Base-by-base conservation (phyloP, 441 rosid genomes). In the Erodium chrysanthum region DNA sequence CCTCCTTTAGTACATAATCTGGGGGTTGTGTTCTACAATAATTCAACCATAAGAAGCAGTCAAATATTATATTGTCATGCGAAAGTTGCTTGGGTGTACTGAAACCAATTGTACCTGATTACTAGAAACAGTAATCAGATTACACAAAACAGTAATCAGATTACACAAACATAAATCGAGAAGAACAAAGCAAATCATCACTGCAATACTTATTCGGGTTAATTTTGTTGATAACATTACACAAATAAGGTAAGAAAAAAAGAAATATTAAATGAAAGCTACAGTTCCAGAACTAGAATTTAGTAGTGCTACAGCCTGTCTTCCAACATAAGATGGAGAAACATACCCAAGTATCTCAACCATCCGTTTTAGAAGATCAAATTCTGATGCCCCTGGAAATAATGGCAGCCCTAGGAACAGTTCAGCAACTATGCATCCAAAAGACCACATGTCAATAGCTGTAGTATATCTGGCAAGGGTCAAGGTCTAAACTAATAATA, bases 381-480 rank as follows among this genome's bases (percentile, higher is more conserved):
- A 92, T 79, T 96, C 99, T 77, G 99, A 96, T 73, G 92, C 92
- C 82, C 99, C 99, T 31, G 99, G 98, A 80, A 92, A 96, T 58
- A 96, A 84, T 3, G 99, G 99, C 83, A 92, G 79, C 73, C 99
- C 99, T 71, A 96, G 86, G 81, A 92, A 96, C 71, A 96, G 81
- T 75, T 96, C 99, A 15, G 99, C 99, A 9, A 96, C 99, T 75
- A 96, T 90, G 88, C 99, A 96, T 44, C 99, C 99, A 73, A 92
- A 88, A 78, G 99, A 96, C 99, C 98, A 96, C 99, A 96, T 96
- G 81, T 96, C 99, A 70, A 92, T 92, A 76, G 96, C 85, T 7
- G 98, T 92, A 56, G 97, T 84, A 82, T 96, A 96, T 89, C 99
- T 96, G 68, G 62, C 72, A 68, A 69, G 68, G 67, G 85, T 88